Base-by-base conservation (phyloP, 2,329 filamentous ascomycete genomes). In the Cladobotryum mycophilum region DNA sequence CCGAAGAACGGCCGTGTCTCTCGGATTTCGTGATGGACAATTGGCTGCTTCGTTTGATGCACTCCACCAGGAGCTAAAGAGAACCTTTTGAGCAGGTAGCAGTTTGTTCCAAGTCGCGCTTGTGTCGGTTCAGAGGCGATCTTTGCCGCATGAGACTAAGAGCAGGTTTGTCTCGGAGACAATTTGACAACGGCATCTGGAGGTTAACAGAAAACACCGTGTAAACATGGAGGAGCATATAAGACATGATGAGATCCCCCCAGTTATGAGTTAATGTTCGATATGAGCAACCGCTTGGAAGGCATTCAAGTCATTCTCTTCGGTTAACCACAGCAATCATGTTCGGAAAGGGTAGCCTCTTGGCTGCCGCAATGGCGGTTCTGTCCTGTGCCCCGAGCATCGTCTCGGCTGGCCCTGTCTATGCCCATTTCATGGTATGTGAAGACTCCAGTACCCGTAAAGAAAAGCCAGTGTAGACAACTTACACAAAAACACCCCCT, bases 401-500 rank as follows among this genome's bases (percentile, higher is more conserved):
- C 11, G 47, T 15, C 15, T 30, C 12, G 14, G 50, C 36, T 35
- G 47, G 41, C n/a, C 43, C 51, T 12, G 51, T 51, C 9, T 51
- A 49, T 43, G 48, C 51, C 37, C 53, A 55, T 22, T 55, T 53
- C 41, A 53, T 55, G 51, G 53, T 55, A 47, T 30, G 5, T 30
- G 5, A n/a, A 15, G 14, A 15, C 2, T 25, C 30, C 17, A 4
- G 20, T 20, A 2, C 25, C 9, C 8, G 4, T 8, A 2, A 7
- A 30, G 6, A 8, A 7, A 30, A 30, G 25, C 9, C 25, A 8
- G 25, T 11, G 9, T 30, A 30, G 25, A 30, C 25, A 47, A 47
- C 35, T 41, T 17, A 43, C 17, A 15, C 38, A 22, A 15, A 17
- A 15, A 6, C 9, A 7, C 25, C 7, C 7, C 14, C 42, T 14